Evolutionary conservation across 2,329 filamentous ascomycete species (phyloP).

Genomic region (Talaromyces verruculosus): DNA sequence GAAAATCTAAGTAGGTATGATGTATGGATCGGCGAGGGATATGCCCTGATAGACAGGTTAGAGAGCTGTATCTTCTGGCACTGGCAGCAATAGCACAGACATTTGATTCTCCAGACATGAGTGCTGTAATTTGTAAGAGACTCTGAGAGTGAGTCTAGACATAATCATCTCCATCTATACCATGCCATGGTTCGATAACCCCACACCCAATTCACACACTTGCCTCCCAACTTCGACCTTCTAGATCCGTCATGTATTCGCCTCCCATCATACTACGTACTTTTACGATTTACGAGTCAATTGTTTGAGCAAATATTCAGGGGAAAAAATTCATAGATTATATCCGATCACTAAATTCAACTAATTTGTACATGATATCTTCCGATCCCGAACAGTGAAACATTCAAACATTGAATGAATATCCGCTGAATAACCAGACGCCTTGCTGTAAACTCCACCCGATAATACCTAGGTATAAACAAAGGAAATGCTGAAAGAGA

Average conservation of each 20-base stretch:
- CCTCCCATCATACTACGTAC: background rate
- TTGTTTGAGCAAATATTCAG: too few species aligned
- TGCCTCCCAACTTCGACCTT: background rate
- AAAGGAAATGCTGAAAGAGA: conserved; percentile 1
- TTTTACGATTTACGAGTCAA: background rate
- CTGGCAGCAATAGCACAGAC: background rate
- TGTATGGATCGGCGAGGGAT: conserved; percentile 7
- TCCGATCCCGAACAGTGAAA: background rate
- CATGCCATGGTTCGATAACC: background rate
- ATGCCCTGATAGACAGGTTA: background rate
- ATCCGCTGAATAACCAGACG: background rate
- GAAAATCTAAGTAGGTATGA: background rate
- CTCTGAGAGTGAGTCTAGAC: background rate
- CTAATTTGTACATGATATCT: conserved; percentile 6
- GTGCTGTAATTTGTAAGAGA: background rate
- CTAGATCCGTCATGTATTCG: background rate
- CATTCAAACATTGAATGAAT: background rate
- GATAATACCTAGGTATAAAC: background rate
- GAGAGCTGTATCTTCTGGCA: background rate
- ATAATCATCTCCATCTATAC: background rate
- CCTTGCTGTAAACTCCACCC: background rate
- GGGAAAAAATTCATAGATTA: too few species aligned
- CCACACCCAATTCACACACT: background rate
- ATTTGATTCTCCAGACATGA: too few species aligned
- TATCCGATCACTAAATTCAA: background rate